phyloP scores from a whole-genome alignment of 148 eudicot species.

The Diospyros lotus region DNA sequence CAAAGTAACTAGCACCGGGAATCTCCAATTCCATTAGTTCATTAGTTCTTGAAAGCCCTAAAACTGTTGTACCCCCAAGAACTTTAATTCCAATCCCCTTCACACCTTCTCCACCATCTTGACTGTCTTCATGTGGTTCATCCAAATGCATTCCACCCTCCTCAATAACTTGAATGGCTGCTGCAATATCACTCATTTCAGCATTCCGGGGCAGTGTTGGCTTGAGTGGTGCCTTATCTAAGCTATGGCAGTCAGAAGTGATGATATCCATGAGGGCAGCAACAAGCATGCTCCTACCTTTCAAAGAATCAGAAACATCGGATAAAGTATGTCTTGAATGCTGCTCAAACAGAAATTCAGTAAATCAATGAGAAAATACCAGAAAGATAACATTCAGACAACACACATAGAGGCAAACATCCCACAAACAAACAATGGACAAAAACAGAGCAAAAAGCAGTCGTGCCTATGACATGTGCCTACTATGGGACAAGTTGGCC shows the following conservation, averaged over 20 bases:
- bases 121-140: constrained; percentile 51
- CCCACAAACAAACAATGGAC: too few relatives aligned
- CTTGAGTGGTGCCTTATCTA: constrained; percentile 45
- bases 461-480: not conserved
- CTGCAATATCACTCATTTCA: constrained; percentile 88
- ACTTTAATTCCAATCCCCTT: constrained; percentile 92
- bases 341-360: constrained; percentile 63
- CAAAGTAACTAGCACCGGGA: constrained; percentile 22
- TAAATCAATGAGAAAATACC: constrained; percentile 18
- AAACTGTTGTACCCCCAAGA: constrained; percentile 86
- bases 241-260: constrained; percentile 76
- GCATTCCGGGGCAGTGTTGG: constrained; percentile 76
- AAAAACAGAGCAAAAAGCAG: too few relatives aligned
- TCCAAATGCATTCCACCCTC: constrained; percentile 93
- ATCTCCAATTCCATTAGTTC: constrained; percentile 35
- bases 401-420: too few relatives aligned
- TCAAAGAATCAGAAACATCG: constrained; percentile 76
- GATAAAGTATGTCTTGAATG: constrained; percentile 64
- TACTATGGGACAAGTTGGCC: not conserved
- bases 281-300: constrained; percentile 99
- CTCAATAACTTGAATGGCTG: constrained; percentile 85
- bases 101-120: constrained; percentile 68
- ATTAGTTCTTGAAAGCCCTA: constrained; percentile 66
- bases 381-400: too few relatives aligned
- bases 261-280: constrained; percentile 98